These are phyloP conservation scores for Dipteronia dyeriana DNA, from an alignment of 345 rosid species.

Conservation along the genomic window DNA sequence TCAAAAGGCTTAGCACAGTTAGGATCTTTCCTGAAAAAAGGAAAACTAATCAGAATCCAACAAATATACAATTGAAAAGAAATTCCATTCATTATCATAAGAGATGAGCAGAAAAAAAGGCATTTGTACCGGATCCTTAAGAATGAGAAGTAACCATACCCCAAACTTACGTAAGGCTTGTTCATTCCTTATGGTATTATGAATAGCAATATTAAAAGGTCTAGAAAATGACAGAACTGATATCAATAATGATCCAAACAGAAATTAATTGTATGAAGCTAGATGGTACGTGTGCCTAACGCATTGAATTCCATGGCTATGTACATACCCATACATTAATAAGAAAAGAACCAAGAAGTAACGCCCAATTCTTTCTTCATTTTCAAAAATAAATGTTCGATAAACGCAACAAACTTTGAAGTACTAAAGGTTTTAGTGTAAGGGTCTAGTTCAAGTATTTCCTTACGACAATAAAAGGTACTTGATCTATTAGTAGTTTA, in stretches of 20 bases:
- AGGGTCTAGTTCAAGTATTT: background rate
- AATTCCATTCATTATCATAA: constrained; percentile 1
- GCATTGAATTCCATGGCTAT: background rate
- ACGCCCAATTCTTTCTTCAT: background rate
- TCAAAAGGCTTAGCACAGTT: constrained; percentile 70
- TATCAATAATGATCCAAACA: background rate
- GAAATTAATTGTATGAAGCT: background rate
- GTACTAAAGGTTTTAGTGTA: background rate
- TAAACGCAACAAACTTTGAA: background rate
- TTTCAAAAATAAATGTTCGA: background rate
- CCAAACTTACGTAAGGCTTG: background rate
- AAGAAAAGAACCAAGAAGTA: background rate
- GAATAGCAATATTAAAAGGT: background rate
- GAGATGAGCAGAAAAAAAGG: background rate
- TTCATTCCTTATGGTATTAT: constrained; percentile 3
- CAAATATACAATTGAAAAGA: background rate
- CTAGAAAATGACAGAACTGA: background rate
- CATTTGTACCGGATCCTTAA: background rate
- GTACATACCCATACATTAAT: background rate
- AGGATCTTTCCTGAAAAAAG: constrained; percentile 71
- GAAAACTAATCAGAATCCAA: constrained; percentile 12
- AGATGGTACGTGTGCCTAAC: background rate
- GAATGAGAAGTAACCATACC: background rate
- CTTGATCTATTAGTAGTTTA: background rate
- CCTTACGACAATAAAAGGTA: background rate